Percentiles rank a stretch among this genome's conserved stretches.
Evolutionary conservation across 2,329 filamentous ascomycete genomes (phyloP).

Genomic region (Xylariomycetidae sp.): DNA sequence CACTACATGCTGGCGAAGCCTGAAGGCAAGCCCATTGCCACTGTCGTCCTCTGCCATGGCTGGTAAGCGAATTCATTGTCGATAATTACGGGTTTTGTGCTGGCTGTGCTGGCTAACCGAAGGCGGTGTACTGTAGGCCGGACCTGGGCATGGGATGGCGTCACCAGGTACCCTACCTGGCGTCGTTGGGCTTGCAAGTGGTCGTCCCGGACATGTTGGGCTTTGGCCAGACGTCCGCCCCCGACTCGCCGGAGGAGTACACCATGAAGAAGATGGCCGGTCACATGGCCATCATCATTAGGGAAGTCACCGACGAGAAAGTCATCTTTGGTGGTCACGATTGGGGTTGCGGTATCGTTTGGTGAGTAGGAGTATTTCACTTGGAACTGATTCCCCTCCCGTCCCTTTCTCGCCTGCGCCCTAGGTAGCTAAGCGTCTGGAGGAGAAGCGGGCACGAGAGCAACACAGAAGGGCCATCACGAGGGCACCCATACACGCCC

Average conservation of each 20-base stretch:
- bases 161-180: conserved; percentile 75
- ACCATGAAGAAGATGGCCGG: conserved; percentile 66
- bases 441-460: too few species aligned
- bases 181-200: conserved; percentile 69
- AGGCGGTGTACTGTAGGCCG: conserved; percentile 54
- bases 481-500: too few species aligned
- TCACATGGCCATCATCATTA: conserved; percentile 70
- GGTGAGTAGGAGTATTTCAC: too few species aligned
- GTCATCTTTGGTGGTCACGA: conserved; percentile 90
- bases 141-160: conserved; percentile 84
- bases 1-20: conserved; percentile 57
- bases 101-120: not conserved
- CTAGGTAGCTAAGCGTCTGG: too few species aligned
- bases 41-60: conserved; percentile 41
- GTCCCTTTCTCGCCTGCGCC: too few species aligned
- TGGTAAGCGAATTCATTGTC: conserved; percentile 20
- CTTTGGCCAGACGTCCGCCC: conserved; percentile 73
- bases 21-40: conserved; percentile 37
- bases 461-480: too few species aligned
- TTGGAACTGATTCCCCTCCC: too few species aligned
- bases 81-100: too few species aligned
- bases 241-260: conserved; percentile 59
- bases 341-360: conserved; percentile 79
- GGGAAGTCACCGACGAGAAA: conserved; percentile 43
- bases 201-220: conserved; percentile 84